Evolutionary conservation across 148 eudicot genomes (phyloP), one percentile per base, ranked within the genome.

Genomic region (Rheum nobile): DNA sequence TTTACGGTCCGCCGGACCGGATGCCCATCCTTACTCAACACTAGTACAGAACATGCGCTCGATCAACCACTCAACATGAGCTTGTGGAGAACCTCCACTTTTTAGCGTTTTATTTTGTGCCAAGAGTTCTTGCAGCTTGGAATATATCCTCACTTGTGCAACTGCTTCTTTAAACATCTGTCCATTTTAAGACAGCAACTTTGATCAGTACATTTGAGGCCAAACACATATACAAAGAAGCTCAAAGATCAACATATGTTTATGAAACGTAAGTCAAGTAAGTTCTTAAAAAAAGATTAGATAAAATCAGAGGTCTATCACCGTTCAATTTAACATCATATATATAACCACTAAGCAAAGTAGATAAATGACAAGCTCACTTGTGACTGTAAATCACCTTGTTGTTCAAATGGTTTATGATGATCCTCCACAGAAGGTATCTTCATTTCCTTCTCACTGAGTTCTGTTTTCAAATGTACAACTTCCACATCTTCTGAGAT

Each of bases 401-500:
- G 35, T 61, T 72, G 74, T 54, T 82, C 82, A 41, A 76, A 82
- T 55, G 74, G 74, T 13, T 55, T 52, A 39, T 73, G 77, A 71
- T 72, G 74, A 39, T 71, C 77, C 48, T 82, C 84, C 26, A 55
- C 63, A 50, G 54, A 28, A 42, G 75, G 78, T 75, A 63, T 78
- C 73, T 77, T 35, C 63, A 22, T 54, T 50, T 81, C 82, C 76
- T 73, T 55, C 19, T 57, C 74, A 73, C 81, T 75, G 34, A 90
- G 82, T 38, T 79, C 80, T 70, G 48, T 78, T 67, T 79, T 81
- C 72, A 88, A 83, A 16, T 77, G 75, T 67, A 84, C 78, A 76
- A 87, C 82, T 81, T 88, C 88, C 80, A 80, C 76, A 83, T 91
- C 96, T 85, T 85, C 96, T 91, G 96, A 84, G 83, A 77, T 69